Base-by-base conservation (phyloP, 495 filamentous ascomycete species). In the Trichoderma virens region DNA sequence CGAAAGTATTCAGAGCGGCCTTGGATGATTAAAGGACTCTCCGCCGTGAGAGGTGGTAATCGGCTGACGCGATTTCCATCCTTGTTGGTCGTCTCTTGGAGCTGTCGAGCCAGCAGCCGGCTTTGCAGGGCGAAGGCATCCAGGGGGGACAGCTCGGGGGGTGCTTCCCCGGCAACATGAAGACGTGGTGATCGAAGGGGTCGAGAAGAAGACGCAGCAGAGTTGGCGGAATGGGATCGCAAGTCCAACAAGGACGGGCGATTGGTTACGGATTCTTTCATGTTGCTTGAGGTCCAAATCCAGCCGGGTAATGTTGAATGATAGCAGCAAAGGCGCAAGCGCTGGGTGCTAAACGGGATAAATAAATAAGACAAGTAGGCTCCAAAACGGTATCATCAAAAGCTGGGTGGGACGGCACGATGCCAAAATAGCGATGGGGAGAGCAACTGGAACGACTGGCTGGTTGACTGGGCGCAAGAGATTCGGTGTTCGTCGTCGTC, bases 41-140 rank as follows among this genome's bases (percentile, higher is more conserved):
- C 89, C 47, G 93, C 90, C 38, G 89, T 90, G 64, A 91, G 78
- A 6, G 91, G 91, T 2, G 92, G 90, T 51, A 98, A 75, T 60
- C 93, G 83, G 75, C 92, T 96, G 73, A 96, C 85, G 41, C 93
- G 87, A 47, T 84, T 85, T 25, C 82, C 83, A 54, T 87, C 85
- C 69, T 83, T 83, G 61, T 81, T 80, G 64, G 86, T 89, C 65
- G 92, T 86, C 25, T 56, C 51, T 68, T 96, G 87, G 41, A 98
- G 83, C 72, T 95, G 88, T 74, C 85, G 89, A n/a, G 91, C 90
- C 56, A 98, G 83, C 67, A 93, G 73, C 60, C 92, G 88, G 64
- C 92, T 92, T 67, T 97, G 93, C 65, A 90, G 83, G 20, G 91
- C 92, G 67, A 98, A 91, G 43, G 94, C 93, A 80, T 98, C 94